A percentile compares a stretch with the other conserved stretches of the same genome.
These are phyloP conservation scores for Lactifluus pinguis DNA, from an alignment of 768 basidiomycete species.

Conservation along the genomic window DNA sequence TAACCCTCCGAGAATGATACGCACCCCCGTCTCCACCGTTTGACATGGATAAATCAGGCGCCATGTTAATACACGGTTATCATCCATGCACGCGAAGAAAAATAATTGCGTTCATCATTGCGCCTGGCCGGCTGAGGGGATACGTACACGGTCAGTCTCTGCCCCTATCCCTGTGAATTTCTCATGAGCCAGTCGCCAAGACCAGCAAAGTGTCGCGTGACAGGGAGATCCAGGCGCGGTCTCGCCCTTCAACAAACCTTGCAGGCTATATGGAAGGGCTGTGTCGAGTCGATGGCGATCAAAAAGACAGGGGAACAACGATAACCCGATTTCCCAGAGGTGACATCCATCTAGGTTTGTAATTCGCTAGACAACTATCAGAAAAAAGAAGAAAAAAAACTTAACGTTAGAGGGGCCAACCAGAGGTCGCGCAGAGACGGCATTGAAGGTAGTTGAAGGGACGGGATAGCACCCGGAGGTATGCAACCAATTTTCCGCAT, in stretches of 20 bases:
- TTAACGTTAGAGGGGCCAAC: not conserved
- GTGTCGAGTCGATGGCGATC: not conserved
- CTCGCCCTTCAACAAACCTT: not conserved
- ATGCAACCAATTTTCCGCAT: not conserved
- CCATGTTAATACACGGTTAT: not conserved
- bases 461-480: not conserved
- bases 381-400: not conserved
- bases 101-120: not conserved
- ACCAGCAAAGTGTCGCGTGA: not conserved
- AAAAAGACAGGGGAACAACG: not conserved
- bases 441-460: not conserved
- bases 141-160: not conserved
- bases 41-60: not conserved
- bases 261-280: not conserved
- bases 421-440: not conserved
- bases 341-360: not conserved
- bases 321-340: too few relatives aligned
- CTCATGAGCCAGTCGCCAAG: not conserved
- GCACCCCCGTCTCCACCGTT: not conserved
- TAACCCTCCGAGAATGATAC: not conserved
- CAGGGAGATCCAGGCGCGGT: not conserved
- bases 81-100: not conserved
- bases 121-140: not conserved
- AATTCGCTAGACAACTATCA: not conserved
- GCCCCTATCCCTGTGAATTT: not conserved